Percentiles rank a stretch among this genome's conserved stretches.
Evolutionary conservation across 2,329 filamentous ascomycete species (phyloP).

Genomic region (Cadophora sp.): DNA sequence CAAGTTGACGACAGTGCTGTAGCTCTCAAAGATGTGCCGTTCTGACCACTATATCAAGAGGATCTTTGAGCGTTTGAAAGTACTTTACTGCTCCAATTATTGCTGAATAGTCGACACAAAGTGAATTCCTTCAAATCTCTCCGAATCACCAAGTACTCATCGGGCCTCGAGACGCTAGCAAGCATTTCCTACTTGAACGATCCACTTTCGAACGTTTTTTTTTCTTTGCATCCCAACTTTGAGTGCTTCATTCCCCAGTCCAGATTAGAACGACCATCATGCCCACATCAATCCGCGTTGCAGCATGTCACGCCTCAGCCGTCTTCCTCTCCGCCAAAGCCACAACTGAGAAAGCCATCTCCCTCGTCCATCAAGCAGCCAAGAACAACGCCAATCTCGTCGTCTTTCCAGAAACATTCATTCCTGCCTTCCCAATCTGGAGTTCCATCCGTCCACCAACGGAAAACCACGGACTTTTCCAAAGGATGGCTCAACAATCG

Average conservation of each 20-base stretch:
- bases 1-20: not conserved
- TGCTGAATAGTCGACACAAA: no score
- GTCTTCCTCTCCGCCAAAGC: constrained; percentile 53
- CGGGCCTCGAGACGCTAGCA: no score
- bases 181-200: not conserved
- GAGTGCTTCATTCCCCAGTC: not conserved
- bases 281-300: constrained; percentile 23
- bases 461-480: constrained; percentile 57
- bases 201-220: no score
- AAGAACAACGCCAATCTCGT: constrained; percentile 54
- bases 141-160: no score
- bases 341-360: constrained; percentile 55
- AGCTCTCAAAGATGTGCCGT: not conserved
- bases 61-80: no score
- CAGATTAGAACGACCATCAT: not conserved
- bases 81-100: no score
- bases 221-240: no score
- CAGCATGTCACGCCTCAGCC: constrained; percentile 50
- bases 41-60: not conserved
- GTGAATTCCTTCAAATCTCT: no score
- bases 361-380: constrained; percentile 53
- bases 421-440: constrained; percentile 61
- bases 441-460: constrained; percentile 53
- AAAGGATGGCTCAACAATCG: constrained; percentile 52
- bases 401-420: constrained; percentile 60